Evolutionary conservation across 2,329 filamentous ascomycete species (phyloP).

Genomic region (Neopestalotiopsis sp.): DNA sequence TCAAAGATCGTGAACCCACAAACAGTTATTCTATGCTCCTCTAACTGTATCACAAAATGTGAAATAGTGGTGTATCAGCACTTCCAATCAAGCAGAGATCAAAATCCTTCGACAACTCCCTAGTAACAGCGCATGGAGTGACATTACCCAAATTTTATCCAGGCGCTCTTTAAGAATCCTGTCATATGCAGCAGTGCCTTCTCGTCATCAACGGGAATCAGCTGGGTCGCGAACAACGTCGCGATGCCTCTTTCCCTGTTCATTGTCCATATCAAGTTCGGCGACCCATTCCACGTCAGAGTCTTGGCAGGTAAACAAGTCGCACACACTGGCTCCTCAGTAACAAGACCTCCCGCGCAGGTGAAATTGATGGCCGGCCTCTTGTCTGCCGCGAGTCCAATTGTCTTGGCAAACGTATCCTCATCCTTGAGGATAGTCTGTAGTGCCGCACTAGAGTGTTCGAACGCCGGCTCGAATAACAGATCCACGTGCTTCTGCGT

Average conservation of each 20-base stretch:
- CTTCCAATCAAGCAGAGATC: not conserved
- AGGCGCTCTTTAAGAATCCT: slow-evolving; percentile 2
- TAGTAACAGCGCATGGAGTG: not conserved
- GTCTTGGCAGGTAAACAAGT: slow-evolving; percentile 42
- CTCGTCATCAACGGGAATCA: slow-evolving; percentile 15
- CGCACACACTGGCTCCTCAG: slow-evolving; percentile 45
- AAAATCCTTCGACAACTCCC: not conserved
- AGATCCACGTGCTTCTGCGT: slow-evolving; percentile 43
- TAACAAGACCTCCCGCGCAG: slow-evolving; percentile 45
- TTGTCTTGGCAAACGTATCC: slow-evolving; percentile 21
- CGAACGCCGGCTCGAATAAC: slow-evolving; percentile 55
- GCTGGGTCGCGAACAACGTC: slow-evolving; percentile 17
- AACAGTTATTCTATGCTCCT: too few relatives aligned
- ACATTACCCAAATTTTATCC: slow-evolving; percentile 12
- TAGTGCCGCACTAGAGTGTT: slow-evolving; percentile 26
- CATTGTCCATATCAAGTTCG: slow-evolving; percentile 51
- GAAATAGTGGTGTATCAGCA: too few relatives aligned
- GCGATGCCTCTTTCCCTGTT: slow-evolving; percentile 14
- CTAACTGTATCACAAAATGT: too few relatives aligned
- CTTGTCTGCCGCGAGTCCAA: slow-evolving; percentile 33
- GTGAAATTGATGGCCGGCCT: slow-evolving; percentile 35
- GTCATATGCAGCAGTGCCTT: slow-evolving; percentile 11
- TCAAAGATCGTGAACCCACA: too few relatives aligned
- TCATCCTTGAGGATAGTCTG: not conserved
- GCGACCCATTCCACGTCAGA: slow-evolving; percentile 50